These are phyloP conservation scores for Colletotrichum gigasporum DNA, from an alignment of 2,329 filamentous ascomycete species.

Conservation along the genomic window DNA sequence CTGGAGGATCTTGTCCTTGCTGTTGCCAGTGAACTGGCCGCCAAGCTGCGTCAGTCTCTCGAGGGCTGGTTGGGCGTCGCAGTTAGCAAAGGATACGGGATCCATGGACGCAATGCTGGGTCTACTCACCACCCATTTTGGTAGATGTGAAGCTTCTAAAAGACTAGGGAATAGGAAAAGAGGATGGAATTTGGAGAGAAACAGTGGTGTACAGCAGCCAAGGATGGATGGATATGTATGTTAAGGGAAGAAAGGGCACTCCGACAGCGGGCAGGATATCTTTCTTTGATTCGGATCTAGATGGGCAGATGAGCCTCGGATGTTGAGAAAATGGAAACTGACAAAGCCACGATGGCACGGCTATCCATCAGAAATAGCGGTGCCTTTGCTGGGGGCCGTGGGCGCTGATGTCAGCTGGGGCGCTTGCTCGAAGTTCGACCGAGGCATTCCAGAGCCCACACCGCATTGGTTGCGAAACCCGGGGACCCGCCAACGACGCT, in stretches of 20 bases:
- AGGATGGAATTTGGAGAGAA: neutral
- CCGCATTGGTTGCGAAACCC: constrained; percentile 27
- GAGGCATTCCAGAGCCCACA: constrained; percentile 27
- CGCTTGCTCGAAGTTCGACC: constrained; percentile 8
- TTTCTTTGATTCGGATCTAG: constrained; percentile 14
- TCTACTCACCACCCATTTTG: constrained; percentile 49
- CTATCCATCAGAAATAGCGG: constrained; percentile 1
- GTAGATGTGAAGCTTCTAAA: constrained; percentile 24
- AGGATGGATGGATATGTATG: constrained; percentile 8
- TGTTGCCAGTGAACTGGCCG: constrained; percentile 65
- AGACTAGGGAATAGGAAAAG: neutral
- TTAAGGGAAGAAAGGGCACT: neutral
- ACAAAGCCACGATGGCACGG: constrained; percentile 12
- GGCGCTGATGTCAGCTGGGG: constrained; percentile 32
- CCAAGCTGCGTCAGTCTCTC: constrained; percentile 69
- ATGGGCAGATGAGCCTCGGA: constrained; percentile 29
- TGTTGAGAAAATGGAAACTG: constrained; percentile 7
- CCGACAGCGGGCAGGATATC: neutral
- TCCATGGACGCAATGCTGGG: constrained; percentile 25
- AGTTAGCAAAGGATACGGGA: neutral
- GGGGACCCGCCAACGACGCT: neutral
- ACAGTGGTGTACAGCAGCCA: neutral
- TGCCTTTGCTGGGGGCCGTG: neutral
- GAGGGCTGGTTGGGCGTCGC: constrained; percentile 50
- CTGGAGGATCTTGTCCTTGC: constrained; percentile 66